These are phyloP conservation scores for Marsdenia floribunda DNA, from an alignment of 257 asterid species.

Conservation along the genomic window DNA sequence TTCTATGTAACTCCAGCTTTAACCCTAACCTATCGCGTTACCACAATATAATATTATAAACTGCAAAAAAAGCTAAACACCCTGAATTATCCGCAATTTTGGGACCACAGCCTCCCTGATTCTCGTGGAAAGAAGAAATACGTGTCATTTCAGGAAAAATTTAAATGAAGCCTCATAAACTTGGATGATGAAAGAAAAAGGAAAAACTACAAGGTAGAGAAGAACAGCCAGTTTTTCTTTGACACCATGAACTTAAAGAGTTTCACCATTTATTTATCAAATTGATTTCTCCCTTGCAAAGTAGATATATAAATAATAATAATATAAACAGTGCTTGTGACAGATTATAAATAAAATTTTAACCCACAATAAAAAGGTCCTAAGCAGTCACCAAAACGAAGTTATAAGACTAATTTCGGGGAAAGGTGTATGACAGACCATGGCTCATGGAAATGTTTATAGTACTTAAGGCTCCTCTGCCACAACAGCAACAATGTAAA, in stretches of 20 bases:
- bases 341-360: not conserved
- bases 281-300: not conserved
- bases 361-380: not conserved
- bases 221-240: not conserved
- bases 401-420: not conserved
- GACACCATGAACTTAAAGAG: not conserved
- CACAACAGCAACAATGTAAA: not conserved
- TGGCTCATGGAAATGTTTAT: not conserved
- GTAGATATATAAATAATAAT: not conserved
- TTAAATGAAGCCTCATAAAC: not conserved
- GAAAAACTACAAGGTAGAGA: not conserved
- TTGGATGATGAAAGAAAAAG: not conserved
- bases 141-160: not conserved
- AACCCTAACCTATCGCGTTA: not conserved
- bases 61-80: no score
- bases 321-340: not conserved
- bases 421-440: not conserved
- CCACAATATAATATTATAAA: not conserved
- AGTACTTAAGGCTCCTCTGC: not conserved
- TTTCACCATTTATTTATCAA: not conserved
- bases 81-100: not conserved
- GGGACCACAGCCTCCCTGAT: not conserved
- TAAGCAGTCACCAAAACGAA: not conserved
- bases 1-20: no score
- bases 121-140: not conserved